These are phyloP conservation scores for Begonia masoniana DNA, from an alignment of 306 rosid species.

Conservation along the genomic window DNA sequence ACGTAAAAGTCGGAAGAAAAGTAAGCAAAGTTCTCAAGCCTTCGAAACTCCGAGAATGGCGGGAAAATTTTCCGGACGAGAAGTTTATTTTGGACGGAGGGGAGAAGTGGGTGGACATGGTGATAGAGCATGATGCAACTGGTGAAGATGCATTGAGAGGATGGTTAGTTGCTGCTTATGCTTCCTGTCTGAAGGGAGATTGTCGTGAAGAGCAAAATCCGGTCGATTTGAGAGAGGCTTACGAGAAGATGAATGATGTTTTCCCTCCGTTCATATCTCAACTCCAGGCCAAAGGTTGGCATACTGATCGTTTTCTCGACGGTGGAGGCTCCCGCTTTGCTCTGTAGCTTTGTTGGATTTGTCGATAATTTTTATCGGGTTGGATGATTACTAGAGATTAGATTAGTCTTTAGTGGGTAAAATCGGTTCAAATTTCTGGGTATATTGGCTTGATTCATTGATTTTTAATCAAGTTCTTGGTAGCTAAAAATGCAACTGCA, in stretches of 20 bases:
- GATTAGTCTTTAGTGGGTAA: no score
- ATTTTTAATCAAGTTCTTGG: no score
- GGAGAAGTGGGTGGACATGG: slow-evolving; percentile 55
- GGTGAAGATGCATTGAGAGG: slow-evolving; percentile 95
- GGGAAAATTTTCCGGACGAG: slow-evolving; percentile 51
- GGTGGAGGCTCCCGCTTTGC: slow-evolving; percentile 77
- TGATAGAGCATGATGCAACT: slow-evolving; percentile 58
- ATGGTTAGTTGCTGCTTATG: slow-evolving; percentile 87
- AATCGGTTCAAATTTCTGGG: no score
- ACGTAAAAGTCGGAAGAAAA: slow-evolving; percentile 64
- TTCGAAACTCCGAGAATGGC: slow-evolving; percentile 45
- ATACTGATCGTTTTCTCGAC: slow-evolving; percentile 85
- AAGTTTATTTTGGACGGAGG: slow-evolving; percentile 55
- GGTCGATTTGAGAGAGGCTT: slow-evolving; percentile 41
- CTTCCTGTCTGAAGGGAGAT: slow-evolving; percentile 28
- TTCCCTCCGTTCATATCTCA: slow-evolving; percentile 45
- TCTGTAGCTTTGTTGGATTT: slow-evolving; percentile 7
- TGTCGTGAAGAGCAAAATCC: slow-evolving; percentile 24
- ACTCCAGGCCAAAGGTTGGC: slow-evolving; percentile 83
- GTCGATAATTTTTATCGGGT: no score
- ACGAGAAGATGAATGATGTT: slow-evolving; percentile 54
- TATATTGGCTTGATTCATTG: no score
- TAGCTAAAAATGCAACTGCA: no score
- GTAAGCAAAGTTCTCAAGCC: slow-evolving; percentile 57
- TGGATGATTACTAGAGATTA: no score